Evolutionary conservation across 495 filamentous ascomycete species (phyloP), one percentile per base, ranked within the genome.

Genomic region (Hypoxylon lienhwacheense): DNA sequence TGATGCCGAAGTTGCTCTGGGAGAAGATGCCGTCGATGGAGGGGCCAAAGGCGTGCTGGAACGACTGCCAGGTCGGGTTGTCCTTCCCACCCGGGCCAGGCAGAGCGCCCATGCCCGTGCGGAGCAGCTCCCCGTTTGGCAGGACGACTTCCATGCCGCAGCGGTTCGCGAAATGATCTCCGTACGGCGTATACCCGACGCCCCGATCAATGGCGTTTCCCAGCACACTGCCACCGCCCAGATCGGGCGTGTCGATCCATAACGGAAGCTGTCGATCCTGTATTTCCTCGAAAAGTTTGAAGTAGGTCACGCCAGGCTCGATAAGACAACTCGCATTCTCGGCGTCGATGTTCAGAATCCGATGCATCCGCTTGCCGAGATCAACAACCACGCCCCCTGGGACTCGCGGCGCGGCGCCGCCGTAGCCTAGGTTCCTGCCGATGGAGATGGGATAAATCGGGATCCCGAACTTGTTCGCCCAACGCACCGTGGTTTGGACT

Each of bases 61-160:
- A 85, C 1, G 73, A 67, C 48, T 79, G 77, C 75, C 74, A 78
- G 0, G 71, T 71, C 7, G 69, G 66, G 40, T 73, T 75, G 39
- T 67, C 65, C 4, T 55, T 36, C 15, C 67, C 67, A 41, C 67
- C 58, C 4, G 70, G 66, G 5, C 70, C 73, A 0, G 77, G 73
- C 47, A 81, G 53, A 8, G 79, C 80, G 4, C 81, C 81, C 80
- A 85, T 84, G 1, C 81, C 81, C 0, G 81, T 85, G 2, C 81
- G 66, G 6, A 84, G 45, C 1, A 83, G 47, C 55, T 78, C 74
- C 11, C 80, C 81, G 12, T 70, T 75, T 0, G 82, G 81, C 5
- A 83, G 63, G 5, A 85, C 75, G 12, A 83, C 64, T 64, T 83
- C 81, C 69, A 82, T 68, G 3, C 80, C 79, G 37, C 76, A 77